These are phyloP conservation scores for Phalaenopsis aphrodite DNA, from an alignment of 106 monocot genomes.

Conservation along the genomic window DNA sequence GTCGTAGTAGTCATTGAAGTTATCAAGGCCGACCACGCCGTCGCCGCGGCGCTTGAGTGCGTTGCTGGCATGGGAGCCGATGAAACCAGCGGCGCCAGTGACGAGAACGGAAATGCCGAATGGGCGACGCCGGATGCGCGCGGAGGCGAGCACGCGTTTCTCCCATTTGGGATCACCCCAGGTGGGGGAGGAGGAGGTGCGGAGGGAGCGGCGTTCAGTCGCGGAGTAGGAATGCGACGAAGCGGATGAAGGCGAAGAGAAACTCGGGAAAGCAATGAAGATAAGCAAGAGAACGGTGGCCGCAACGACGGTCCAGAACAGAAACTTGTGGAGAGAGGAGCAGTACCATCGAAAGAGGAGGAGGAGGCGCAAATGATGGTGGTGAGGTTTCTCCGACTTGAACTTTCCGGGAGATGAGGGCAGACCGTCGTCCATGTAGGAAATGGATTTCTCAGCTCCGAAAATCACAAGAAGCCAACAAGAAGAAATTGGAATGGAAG, in stretches of 20 bases:
- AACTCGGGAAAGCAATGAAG: conserved; percentile 10
- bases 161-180: conserved; percentile 20
- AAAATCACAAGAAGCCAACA: neutral
- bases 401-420: conserved; percentile 23
- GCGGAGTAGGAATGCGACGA: neutral
- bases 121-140: conserved; percentile 8
- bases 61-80: conserved; percentile 15
- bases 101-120: conserved; percentile 15
- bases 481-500: neutral
- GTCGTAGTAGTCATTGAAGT: conserved; percentile 29
- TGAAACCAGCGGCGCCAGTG: conserved; percentile 21
- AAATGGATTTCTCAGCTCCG: neutral
- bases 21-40: conserved; percentile 20
- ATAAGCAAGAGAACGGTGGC: conserved; percentile 9
- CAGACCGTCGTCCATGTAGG: neutral
- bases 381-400: conserved; percentile 18
- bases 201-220: conserved; percentile 9
- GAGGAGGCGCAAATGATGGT: conserved; percentile 11
- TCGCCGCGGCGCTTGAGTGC: conserved; percentile 21
- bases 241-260: neutral
- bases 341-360: conserved; percentile 1
- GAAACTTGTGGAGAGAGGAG: conserved; percentile 2
- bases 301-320: conserved; percentile 5
- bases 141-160: conserved; percentile 13
- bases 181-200: neutral